Conservation (phyloP, 768 basidiomycete species). For the Dentipellis fragilis region DNA sequence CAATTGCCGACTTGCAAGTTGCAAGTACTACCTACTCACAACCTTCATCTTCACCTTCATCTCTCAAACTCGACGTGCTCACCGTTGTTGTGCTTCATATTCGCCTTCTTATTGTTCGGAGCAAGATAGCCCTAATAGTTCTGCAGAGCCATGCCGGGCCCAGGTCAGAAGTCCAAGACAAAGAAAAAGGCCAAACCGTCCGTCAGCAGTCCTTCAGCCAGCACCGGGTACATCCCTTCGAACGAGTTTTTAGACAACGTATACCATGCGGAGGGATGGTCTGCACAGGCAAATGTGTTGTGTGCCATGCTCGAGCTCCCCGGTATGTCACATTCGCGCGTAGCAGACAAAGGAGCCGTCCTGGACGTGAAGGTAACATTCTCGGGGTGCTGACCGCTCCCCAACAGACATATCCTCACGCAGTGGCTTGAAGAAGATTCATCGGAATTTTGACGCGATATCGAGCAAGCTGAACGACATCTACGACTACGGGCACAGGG, state of each 20-base stretch:
- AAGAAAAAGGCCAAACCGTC: background rate
- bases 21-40: no score
- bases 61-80: no score
- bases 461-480: conserved; percentile 39
- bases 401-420: conserved; percentile 41
- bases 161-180: background rate
- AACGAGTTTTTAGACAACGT: conserved; percentile 29
- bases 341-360: no score
- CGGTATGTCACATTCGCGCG: conserved; percentile 25
- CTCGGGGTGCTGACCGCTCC: background rate
- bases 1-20: no score
- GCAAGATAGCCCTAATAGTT: no score
- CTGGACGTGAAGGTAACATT: no score
- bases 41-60: no score
- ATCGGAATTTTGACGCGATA: conserved; percentile 44
- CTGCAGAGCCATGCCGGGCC: background rate
- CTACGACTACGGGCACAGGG: conserved; percentile 31
- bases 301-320: conserved; percentile 45
- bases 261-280: conserved; percentile 40
- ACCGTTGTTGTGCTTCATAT: no score
- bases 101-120: no score
- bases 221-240: background rate
- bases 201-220: background rate
- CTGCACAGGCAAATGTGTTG: conserved; percentile 32
- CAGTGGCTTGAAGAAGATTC: conserved; percentile 53